Conservation (phyloP, 257 asterid genomes). For the Solanum paucissectum region DNA sequence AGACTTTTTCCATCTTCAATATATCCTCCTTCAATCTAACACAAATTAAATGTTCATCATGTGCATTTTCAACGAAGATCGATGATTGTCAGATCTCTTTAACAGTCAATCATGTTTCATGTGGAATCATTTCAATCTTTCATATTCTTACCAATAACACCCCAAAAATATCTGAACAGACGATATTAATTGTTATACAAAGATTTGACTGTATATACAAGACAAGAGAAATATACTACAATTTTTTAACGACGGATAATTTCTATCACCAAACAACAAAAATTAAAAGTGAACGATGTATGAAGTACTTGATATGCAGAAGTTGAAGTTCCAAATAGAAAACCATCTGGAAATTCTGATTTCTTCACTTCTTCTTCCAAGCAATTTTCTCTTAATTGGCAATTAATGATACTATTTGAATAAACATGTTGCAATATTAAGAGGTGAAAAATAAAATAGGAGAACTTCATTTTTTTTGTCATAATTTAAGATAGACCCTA, state of each 20-base stretch:
- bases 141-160: not conserved
- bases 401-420: not conserved
- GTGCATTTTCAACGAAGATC: not conserved
- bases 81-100: not conserved
- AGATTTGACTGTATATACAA: not conserved
- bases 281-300: not conserved
- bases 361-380: not conserved
- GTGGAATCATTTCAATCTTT: not conserved
- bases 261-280: not conserved
- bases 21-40: constrained; percentile 21
- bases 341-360: not conserved
- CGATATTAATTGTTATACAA: not conserved
- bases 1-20: constrained; percentile 19
- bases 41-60: not conserved
- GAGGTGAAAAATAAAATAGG: not conserved
- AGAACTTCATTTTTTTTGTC: not conserved
- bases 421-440: not conserved
- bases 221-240: not conserved
- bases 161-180: not conserved
- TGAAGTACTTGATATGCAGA: not conserved
- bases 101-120: not conserved
- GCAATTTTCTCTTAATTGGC: not conserved
- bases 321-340: constrained; percentile 7
- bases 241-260: not conserved
- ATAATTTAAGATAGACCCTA: not conserved